Evolutionary conservation across 1,139 yeast species (phyloP), one percentile per base, ranked within the genome.

Genomic region (Hanseniaspora gamundiae): DNA sequence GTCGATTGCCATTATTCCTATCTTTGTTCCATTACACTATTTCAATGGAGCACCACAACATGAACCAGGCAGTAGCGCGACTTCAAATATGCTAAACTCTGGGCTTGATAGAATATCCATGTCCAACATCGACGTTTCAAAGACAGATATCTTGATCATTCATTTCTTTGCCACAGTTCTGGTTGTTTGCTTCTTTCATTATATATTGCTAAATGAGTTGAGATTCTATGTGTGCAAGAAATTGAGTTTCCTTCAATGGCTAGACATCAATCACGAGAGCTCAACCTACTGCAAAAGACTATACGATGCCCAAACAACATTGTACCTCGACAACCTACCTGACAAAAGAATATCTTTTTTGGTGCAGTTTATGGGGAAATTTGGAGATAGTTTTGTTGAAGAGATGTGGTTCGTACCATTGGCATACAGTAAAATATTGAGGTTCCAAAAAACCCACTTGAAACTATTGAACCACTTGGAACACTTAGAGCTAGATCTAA

Each of bases 41-140:
- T 20, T 20, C 24, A 28, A n/a, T 24, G 22, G 40, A 20, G 21
- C 17, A 46, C 54, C 24, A 65, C 72, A 0, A 78, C 80, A 0
- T 61, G 52, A 42, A 51, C 51, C 26, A 16, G 4, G 31, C 22
- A 19, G 42, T 40, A 17, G 33, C 41, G 14, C 43, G 35, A 19
- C 44, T 19, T 7, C 3, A 11, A 36, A 8, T 22, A 22, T 17
- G 10, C 22, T 4, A n/a, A 39, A 69, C 73, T 13, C 42, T 57
- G 1, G 83, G 85, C 0, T 59, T 80, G 86, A 80, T 52, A 66
- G 61, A 43, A 61, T 79, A 13, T 79, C 84, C 39, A 67, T 79
- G 54, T 75, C 85, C 2, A 79, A 79, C 51, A 71, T 80, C 11
- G 69, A 80, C 0, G 65, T 68, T 3, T 48, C 66, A 2, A 71